Base-by-base conservation (phyloP, 768 basidiomycete species). In the Rhodosporidiobolus sp. region DNA sequence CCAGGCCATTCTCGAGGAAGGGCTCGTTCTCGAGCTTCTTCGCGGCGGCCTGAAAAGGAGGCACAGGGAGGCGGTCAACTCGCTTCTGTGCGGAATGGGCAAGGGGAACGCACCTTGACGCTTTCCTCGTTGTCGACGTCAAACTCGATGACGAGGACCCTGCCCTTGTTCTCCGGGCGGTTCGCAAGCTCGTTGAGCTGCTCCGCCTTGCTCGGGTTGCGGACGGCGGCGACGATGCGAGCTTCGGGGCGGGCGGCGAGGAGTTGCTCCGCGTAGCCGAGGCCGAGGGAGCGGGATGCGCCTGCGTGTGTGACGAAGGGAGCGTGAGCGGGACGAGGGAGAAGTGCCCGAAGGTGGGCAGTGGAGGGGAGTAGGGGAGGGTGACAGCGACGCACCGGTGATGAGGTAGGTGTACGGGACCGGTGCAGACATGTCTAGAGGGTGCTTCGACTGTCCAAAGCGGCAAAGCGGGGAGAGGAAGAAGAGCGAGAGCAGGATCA, bases 141-240 rank as follows among this genome's bases (percentile, higher is more conserved):
- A 9, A 80, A 81, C 63, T 82, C 69, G 43, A 85, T 16, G 24
- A 83, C 58, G 55, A 81, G 79, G 16, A 85, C 58, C 63, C 83
- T 82, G 6, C 63, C 64, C 45, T 65, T 38, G 34, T 66, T 66
- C 24, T 59, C 66, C 8, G 17, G 28, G 19, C 59, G 9, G 63
- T 65, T 45, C 22, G 67, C 62, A 38, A 78, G 61, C 45, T 49
- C 62, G 6, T 45, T 17, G 22, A 81, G 72, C 53, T 69, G 76
- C 4, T 57, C 55, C 5, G 81, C 75, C 17, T 62, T 66, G 2
- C 62, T 53, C 14, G 75, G 72, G 57, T 72, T 80, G 62, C 81
- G 80, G 10, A 78, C 81, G 22, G 79, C 65, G 8, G 80, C 80
- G 60, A 82, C 77, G 38, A 82, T 73, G 12, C 43, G 60, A 69